Percentiles rank a stretch among this genome's conserved stretches.
Conservation (phyloP, 345 rosid genomes). For the Cochlearia excelsa region DNA sequence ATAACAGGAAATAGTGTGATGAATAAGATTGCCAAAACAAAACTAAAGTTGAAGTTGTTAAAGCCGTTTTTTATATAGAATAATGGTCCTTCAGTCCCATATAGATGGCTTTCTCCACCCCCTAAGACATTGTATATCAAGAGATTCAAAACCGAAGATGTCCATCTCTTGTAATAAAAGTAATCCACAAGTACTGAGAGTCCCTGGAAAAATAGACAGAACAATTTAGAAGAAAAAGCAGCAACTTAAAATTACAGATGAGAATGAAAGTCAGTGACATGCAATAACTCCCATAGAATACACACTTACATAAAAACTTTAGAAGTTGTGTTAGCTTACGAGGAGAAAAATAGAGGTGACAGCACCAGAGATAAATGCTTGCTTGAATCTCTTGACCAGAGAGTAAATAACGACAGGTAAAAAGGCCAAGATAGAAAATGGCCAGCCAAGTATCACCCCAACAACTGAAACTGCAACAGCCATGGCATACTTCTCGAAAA, state of each 20-base stretch:
- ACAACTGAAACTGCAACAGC: conserved; percentile 72
- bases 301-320: conserved; percentile 9
- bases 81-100: conserved; percentile 76
- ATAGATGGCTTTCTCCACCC: conserved; percentile 98
- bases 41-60: conserved; percentile 91
- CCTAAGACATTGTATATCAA: conserved; percentile 82
- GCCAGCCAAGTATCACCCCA: conserved; percentile 98
- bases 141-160: conserved; percentile 85
- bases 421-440: conserved; percentile 92
- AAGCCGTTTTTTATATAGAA: conserved; percentile 86
- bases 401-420: conserved; percentile 67
- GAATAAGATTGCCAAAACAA: conserved; percentile 78
- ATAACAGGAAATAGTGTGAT: conserved; percentile 58
- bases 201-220: conserved; percentile 42
- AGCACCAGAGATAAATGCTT: conserved; percentile 65
- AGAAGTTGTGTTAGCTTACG: conserved; percentile 47
- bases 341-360: conserved; percentile 54
- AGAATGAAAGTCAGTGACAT: conserved; percentile 3
- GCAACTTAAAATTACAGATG: conserved; percentile 3
- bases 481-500: conserved; percentile 66
- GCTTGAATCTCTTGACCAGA: conserved; percentile 63
- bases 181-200: conserved; percentile 65
- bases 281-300: not conserved
- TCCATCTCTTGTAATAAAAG: conserved; percentile 72
- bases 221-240: not conserved